Base-by-base conservation (phyloP, 2,329 filamentous ascomycete genomes). In the Periconia digitata region DNA sequence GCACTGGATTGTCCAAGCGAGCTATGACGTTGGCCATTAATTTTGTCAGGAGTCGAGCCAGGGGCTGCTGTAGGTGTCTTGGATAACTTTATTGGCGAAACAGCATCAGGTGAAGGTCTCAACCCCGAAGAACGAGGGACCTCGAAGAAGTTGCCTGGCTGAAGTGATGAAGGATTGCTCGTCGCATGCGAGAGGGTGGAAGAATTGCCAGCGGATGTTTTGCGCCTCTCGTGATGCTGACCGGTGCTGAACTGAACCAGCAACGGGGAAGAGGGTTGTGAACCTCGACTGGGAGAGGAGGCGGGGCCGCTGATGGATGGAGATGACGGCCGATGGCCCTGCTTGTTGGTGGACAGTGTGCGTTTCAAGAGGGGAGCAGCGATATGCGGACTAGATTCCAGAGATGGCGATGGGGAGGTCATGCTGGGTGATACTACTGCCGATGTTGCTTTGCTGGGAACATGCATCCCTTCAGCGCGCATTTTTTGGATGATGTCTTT, bases 401-500 rank as follows among this genome's bases (percentile, higher is more conserved):
- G 83, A 1, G 80, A 84, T 0, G 89, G 84, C 1, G 75, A 72
- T n/a, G 76, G 74, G 17, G 87, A 88, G 1, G 62, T 69, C 3
- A 74, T 67, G 7, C 54, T 63, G 12, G 69, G 71, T 1, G 76
- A 77, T 34, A 72, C 68, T 3, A 75, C 63, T 13, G 72, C 70
- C 46, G 67, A 67, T 1, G 60, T 59, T 17, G 71, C 49, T 55
- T 84, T 82, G 51, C 79, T 78, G 59, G 85, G 83, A 29, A 80
- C 79, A 61, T 86, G 91, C 75, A 96, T 80, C 3, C 94, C 92
- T 71, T 97, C 92, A 18, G 92, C 90, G 10, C 92, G 86, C 48
- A 99, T 78, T 70, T 97, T 97, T 63, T 97, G 92, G 24, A 99
- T 96, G 23, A 97, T 91, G 63, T 99, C 94, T 69, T 99, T 99